phyloP scores from a whole-genome alignment of 176 grass and related monocot genomes.

The Puccinellia tenuiflora region DNA sequence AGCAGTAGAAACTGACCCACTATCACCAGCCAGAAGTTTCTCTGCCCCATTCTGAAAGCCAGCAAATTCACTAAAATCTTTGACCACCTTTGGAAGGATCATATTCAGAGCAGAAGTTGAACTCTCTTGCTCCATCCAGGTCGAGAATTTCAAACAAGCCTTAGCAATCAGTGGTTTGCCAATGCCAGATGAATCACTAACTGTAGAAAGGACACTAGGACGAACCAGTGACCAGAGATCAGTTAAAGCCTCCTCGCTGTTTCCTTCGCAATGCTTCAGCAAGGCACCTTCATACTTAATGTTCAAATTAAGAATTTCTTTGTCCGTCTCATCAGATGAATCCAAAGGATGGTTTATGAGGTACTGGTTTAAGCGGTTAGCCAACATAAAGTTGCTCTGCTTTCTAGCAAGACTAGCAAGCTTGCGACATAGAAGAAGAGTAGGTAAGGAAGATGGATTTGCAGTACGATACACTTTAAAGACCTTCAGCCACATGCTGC shows the following conservation, averaged over 20 bases:
- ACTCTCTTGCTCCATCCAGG: conserved; percentile 65
- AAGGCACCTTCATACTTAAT: conserved; percentile 80
- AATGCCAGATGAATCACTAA: conserved; percentile 37
- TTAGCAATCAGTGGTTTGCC: conserved; percentile 62
- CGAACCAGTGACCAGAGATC: conserved; percentile 79
- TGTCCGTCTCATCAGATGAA: conserved; percentile 39
- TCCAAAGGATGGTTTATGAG: conserved; percentile 57
- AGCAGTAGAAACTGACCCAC: conserved; percentile 1
- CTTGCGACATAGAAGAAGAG: conserved; percentile 75
- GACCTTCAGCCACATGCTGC: conserved; percentile 84
- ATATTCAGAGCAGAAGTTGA: conserved; percentile 37
- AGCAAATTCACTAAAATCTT: conserved; percentile 51
- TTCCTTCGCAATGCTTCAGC: conserved; percentile 72
- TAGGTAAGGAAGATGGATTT: conserved; percentile 59
- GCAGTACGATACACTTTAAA: conserved; percentile 72
- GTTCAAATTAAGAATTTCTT: conserved; percentile 68
- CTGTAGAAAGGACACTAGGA: conserved; percentile 41
- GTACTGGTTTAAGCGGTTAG: conserved; percentile 72
- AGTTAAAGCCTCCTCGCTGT: conserved; percentile 57
- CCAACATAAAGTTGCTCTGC: conserved; percentile 84
- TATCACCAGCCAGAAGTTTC: conserved; percentile 32
- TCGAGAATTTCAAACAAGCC: conserved; percentile 91
- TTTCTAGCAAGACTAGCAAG: conserved; percentile 79
- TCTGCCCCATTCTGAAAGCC: conserved; percentile 25
- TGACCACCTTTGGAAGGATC: conserved; percentile 49